These are phyloP conservation scores for Cyclotella atomus DNA, from an alignment of 108 stramenopile species.

Conservation along the genomic window DNA sequence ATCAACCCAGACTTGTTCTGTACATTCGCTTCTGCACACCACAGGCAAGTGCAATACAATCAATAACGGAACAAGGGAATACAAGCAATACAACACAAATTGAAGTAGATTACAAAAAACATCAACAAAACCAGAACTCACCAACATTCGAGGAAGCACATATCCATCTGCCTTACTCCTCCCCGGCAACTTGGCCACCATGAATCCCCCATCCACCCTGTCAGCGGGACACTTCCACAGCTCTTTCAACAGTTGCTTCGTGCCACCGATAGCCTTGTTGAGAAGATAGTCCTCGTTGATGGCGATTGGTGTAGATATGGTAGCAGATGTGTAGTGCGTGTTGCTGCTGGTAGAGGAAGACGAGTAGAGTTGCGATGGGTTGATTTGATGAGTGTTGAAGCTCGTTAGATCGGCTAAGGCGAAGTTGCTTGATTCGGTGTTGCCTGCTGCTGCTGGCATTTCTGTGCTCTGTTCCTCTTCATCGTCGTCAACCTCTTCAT, in stretches of 20 bases:
- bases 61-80: not conserved
- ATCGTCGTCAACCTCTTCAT: conserved; percentile 37
- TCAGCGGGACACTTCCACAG: conserved; percentile 81
- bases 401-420: conserved; percentile 75
- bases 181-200: conserved; percentile 68
- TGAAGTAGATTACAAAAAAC: not conserved
- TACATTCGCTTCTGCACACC: too few relatives aligned
- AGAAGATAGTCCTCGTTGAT: conserved; percentile 73
- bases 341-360: conserved; percentile 24
- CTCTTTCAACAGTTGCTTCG: conserved; percentile 72
- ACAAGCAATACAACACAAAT: not conserved
- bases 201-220: conserved; percentile 69
- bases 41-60: not conserved
- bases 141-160: conserved; percentile 69
- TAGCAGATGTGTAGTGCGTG: conserved; percentile 14
- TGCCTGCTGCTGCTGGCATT: conserved; percentile 14
- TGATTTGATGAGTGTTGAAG: conserved; percentile 79
- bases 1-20: too few relatives aligned
- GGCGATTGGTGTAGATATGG: not conserved
- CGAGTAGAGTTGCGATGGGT: conserved; percentile 57
- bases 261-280: conserved; percentile 73
- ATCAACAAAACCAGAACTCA: conserved; percentile 33
- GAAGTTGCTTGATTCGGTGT: conserved; percentile 75
- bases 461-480: conserved; percentile 19
- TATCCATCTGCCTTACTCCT: conserved; percentile 35